Base-by-base conservation (phyloP, 1,284 basidiomycete species). In the Lentinula novae-zelandiae region DNA sequence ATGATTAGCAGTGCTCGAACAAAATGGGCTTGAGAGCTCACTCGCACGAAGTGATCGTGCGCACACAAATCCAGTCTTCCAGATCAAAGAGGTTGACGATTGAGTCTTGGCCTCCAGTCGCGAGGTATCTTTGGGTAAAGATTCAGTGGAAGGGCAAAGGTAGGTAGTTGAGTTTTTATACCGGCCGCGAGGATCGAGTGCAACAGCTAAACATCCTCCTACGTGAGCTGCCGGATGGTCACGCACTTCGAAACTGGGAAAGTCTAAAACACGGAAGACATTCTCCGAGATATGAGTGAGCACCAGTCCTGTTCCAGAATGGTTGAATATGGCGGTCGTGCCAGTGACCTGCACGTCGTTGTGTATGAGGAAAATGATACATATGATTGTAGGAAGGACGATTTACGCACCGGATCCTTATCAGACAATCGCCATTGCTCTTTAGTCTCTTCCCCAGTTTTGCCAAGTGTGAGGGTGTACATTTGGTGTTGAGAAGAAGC, bases 61-160 rank as follows among this genome's bases (percentile, higher is more conserved):
- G 80, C 3, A 83, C 80, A 64, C 85, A 88, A 62, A 92, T 87
- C 89, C 88, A 91, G 61, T 91, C 88, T n/a, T 77, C 76, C 58
- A 86, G 68, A 68, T 91, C 89, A 68, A 91, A 90, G 67, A 92
- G 74, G 67, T 91, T 89, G 53, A 93, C 84, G 62, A 92, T 91
- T 2, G 89, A 89, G 69, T 92, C 90, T 59, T 83, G 78, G 13
- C 90, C 90, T 40, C 89, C 90, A 0, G 89, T 88, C 2, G 88
- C 88, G 38, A 92, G 78, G 66, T 91, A 92, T 63, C 84, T 89
- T 67, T 10, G 27, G 3, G 27, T 3, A 27, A 27, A 27, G 2
- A 27, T 27, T 27, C 27, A 27, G 27, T 27, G 27, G 27, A 27
- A 27, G 27, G 27, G 27, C 3, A 27, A 27, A 27, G 27, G 3